Evolutionary conservation across 2,329 filamentous ascomycete species (phyloP), one percentile per base, ranked within the genome.

Genomic region (Botrytis aclada): DNA sequence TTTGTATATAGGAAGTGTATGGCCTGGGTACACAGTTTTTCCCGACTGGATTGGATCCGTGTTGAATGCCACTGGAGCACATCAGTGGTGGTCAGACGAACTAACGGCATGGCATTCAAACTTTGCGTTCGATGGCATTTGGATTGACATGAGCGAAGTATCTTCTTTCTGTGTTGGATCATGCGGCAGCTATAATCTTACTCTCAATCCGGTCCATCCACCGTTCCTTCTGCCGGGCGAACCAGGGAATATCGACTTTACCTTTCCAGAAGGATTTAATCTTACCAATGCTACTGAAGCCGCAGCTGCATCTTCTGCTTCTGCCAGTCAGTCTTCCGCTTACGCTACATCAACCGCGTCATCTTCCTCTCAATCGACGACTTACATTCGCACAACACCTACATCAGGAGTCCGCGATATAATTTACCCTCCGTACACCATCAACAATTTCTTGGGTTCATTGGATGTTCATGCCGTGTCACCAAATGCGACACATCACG

Each of bases 401-500:
- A 92, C 89, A 0, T 84, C 88, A 0, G 91, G 90, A 1, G 83
- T 84, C 20, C 87, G 93, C 32, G 87, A 94, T 77, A 82, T 95
- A 72, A 89, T 94, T 78, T 86, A 90, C 77, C 93, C 93, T 34
- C 91, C 93, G 3, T 96, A 95, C 78, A 88, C 89, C 9, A 91
- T 95, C 79, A 90, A 94, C 80, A 88, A 95, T 80, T 87, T 89
- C 58, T 86, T 92, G 61, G 92, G 91, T 25, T 92, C 93, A 78
- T 85, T 95, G 34, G 90, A 88, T 25, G 89, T 90, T 3, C 89
- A 93, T 77, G 92, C 93, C 1, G 86, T 95, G 39, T 90, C 88
- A 74, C 92, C 93, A 0, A 94, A 96, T 78, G 91, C 93, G 0
- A 94, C 91, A 3, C 92, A 96, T 78, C 84, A 88, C 63, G 92